A percentile compares a stretch with the other conserved stretches of the same genome.
Conservation (phyloP, 148 eudicot genomes). For the Rhododendron molle region DNA sequence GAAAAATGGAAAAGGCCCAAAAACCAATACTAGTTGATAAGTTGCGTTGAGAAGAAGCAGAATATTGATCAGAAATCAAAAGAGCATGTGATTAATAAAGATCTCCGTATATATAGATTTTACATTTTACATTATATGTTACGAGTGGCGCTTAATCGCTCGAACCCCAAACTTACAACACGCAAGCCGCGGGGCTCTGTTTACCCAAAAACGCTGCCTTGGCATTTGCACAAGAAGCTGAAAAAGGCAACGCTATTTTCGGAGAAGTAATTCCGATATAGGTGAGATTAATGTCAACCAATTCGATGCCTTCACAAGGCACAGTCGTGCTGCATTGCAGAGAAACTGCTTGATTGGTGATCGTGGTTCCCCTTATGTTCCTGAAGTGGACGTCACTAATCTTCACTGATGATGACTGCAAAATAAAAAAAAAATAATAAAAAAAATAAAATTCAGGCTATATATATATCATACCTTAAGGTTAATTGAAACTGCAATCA, state of each 20-base stretch:
- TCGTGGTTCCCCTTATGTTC: slow-evolving; percentile 57
- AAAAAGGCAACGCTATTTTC: background rate
- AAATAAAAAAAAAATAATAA: background rate
- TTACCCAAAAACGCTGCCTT: slow-evolving; percentile 29
- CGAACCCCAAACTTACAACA: background rate
- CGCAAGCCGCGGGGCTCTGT: slow-evolving; percentile 24
- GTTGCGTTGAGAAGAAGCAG: background rate
- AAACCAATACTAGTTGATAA: background rate
- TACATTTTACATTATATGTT: background rate
- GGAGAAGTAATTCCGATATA: background rate
- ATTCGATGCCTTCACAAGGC: slow-evolving; percentile 60
- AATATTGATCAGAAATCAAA: background rate
- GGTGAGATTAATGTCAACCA: slow-evolving; percentile 35
- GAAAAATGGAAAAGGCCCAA: background rate
- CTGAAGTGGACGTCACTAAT: slow-evolving; percentile 42
- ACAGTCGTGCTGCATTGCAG: slow-evolving; percentile 37
- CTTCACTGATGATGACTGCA: slow-evolving; percentile 41
- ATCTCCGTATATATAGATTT: background rate
- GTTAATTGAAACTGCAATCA: no score
- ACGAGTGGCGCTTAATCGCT: background rate
- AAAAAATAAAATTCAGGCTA: background rate
- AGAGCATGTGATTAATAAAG: background rate
- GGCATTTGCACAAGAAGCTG: slow-evolving; percentile 37
- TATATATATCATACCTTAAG: background rate
- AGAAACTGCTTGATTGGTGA: slow-evolving; percentile 12